These are phyloP conservation scores for Salix purpurea DNA, from an alignment of 345 rosid species.

Conservation along the genomic window DNA sequence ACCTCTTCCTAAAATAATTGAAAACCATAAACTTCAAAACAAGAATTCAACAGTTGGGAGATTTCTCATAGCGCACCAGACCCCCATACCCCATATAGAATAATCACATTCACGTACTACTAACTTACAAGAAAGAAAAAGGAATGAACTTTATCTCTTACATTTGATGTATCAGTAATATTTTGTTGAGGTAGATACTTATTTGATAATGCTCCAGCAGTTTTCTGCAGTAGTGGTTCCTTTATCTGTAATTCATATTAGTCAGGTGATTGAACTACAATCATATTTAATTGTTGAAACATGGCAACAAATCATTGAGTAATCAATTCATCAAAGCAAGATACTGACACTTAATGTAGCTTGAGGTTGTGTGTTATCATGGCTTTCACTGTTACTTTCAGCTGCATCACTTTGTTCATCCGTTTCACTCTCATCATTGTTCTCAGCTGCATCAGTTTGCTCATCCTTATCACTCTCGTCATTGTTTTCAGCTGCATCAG, in stretches of 20 bases:
- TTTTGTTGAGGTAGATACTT: constrained; percentile 22
- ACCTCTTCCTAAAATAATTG: too few species aligned
- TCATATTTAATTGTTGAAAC: background rate
- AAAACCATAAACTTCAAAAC: too few species aligned
- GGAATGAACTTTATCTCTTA: constrained; percentile 22
- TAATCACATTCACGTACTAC: constrained; percentile 4
- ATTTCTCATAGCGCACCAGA: background rate
- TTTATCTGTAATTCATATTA: constrained; percentile 13
- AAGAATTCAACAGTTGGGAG: too few species aligned
- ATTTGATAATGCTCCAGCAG: constrained; percentile 30
- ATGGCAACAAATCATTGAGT: background rate
- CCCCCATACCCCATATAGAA: background rate
- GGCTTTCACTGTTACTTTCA: background rate
- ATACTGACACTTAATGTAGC: constrained; percentile 15
- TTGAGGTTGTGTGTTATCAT: constrained; percentile 23
- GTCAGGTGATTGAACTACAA: background rate
- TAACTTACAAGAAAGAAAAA: background rate
- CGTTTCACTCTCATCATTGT: constrained; percentile 9
- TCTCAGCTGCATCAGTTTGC: constrained; percentile 1
- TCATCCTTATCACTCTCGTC: constrained; percentile 6
- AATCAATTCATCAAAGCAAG: constrained; percentile 9
- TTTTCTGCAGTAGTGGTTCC: constrained; percentile 22
- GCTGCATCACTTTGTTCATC: background rate
- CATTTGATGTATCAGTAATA: constrained; percentile 31
- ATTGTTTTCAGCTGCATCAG: constrained; percentile 3